Evolutionary conservation across 75 land plant genomes (phyloP), one percentile per base, ranked within the genome.

Genomic region (Azolla pinnata): DNA sequence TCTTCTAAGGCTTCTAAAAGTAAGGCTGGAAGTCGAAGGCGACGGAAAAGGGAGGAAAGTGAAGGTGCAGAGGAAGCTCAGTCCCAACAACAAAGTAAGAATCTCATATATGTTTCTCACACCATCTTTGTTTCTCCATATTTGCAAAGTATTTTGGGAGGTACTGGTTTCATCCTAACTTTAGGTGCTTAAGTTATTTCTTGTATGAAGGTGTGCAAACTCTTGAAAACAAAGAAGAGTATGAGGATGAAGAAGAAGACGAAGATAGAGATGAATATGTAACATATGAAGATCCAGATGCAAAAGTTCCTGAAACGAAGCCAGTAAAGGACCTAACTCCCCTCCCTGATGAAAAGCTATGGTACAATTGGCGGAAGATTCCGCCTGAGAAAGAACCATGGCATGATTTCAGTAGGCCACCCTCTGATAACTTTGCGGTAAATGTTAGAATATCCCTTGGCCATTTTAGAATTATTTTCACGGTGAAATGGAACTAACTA

Each of bases 301-400:
- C 73, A 29, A 70, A 70, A 21, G 34, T 49, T 29, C 9, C n/a
- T 23, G 63, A 7, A 17, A 67, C 49, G 35, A 74, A 69, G 51
- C 62, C 75, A 28, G 57, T 65, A 17, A 75, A 73, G 40, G 66
- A 75, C 33, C 21, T 29, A 0, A 44, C 31, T 0, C 79, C 73
- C 56, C 70, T 74, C 7, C 28, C 75, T 33, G 83, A 81, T 72
- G 88, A 82, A 24, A 95, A 87, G 54, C 77, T 84, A 5, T 92
- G 97, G 97, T 87, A 85, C 89, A 77, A 87, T 40, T 87, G 93
- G 97, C 68, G 80, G 53, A 82, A 92, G 53, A 80, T 83, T 0
- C 73, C 81, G 2, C 51, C 56, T 27, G 78, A 66, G 0, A 71
- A 82, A 44, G 86, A 91, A 61, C 75, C 66, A 32, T 87, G 97